Conservation (phyloP, 495 filamentous ascomycete genomes). For the Jackrogersella multiformis region DNA sequence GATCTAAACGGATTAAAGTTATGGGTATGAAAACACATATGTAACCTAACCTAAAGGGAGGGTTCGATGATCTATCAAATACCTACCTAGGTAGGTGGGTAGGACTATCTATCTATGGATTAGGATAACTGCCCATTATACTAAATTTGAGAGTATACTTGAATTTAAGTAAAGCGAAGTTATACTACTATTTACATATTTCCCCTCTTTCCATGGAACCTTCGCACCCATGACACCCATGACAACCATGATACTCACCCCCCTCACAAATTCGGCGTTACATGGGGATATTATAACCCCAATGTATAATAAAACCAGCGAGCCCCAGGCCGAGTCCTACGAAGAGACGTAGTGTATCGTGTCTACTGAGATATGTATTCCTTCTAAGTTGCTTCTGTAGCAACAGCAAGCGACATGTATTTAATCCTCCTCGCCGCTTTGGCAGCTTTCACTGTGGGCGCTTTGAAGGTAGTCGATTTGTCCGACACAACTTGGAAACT, state of each 20-base stretch:
- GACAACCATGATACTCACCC: background rate
- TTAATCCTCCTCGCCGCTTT: slow-evolving; percentile 1
- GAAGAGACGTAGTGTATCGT: background rate
- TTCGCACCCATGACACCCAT: background rate
- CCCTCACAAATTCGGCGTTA: background rate
- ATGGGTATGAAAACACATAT: too few species aligned
- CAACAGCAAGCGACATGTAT: slow-evolving; percentile 13
- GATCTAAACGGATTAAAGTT: too few species aligned
- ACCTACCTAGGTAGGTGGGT: too few species aligned
- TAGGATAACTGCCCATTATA: too few species aligned
- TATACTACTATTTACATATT: too few species aligned
- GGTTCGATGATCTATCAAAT: too few species aligned
- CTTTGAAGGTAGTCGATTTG: slow-evolving; percentile 58
- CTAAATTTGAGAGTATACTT: too few species aligned
- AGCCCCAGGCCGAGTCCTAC: background rate
- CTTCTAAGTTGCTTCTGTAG: background rate
- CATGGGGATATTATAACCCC: background rate
- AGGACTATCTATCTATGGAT: too few species aligned
- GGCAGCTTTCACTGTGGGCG: slow-evolving; percentile 13
- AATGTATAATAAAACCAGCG: background rate
- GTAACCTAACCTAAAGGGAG: too few species aligned
- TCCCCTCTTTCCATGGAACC: slow-evolving; percentile 11
- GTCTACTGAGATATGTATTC: background rate
- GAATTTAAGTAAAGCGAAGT: too few species aligned
- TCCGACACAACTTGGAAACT: slow-evolving; percentile 65